Evolutionary conservation across 140 eudicot species (phyloP), one percentile per base, ranked within the genome.

Genomic region (Stevia rebaudiana): DNA sequence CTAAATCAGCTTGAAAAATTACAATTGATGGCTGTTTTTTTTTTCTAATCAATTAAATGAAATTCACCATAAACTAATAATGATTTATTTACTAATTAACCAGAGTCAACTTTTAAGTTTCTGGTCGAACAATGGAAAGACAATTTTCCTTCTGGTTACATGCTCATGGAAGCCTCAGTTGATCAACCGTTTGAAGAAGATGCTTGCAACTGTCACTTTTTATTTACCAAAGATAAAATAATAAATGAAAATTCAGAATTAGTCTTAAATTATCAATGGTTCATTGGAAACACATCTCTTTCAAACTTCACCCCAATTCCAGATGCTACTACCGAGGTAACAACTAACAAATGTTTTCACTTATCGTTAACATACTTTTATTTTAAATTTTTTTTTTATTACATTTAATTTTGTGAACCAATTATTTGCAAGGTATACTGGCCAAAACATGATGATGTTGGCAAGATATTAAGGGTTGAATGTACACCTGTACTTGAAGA

Each of bases 161-260:
- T 79, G 67, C 88, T 94, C 35, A 79, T 77, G 76, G 90, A 82
- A 68, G 95, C 95, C 43, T 88, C 82, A 13, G 72, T 83, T 35
- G 97, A 85, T 60, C 80, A 70, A 59, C 99, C 99, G 43, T 92
- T 73, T 79, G 97, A 80, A 74, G 95, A 83, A 79, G 99, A 92
- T 88, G 94, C 97, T 66, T 88, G 95, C 68, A 74, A 75, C 79
- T 92, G 97, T 70, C 95, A 92, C 78, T 92, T 92, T 69, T 74
- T 81, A 35, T 92, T 92, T 77, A 76, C 76, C 36, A 82, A 74
- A 75, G 88, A 81, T 43, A 71, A 70, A 62, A 72, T 47, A 59
- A 71, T 63, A 62, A 73, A 60, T 21, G 68, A 67, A n/a, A 89
- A 76, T 60, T 62, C 82, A 35, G 88, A 79, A 52, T 65, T 92